Evolutionary conservation across 108 stramenopile species (phyloP).

Genomic region (Nannochloropsis granulata): DNA sequence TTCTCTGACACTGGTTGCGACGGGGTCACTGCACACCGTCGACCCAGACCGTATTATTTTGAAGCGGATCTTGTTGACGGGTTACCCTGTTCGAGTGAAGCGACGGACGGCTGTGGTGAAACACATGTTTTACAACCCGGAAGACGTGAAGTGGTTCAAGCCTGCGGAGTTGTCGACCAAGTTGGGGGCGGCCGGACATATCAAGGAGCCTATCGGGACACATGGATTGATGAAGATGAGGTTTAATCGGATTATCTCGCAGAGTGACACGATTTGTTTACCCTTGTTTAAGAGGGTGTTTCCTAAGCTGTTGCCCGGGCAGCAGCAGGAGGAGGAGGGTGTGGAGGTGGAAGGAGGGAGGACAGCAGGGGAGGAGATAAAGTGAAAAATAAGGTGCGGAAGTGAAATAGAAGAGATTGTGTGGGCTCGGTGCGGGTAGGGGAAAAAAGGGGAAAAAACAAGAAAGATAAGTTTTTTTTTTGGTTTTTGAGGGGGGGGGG

Average conservation of each 20-base stretch:
- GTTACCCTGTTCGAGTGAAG: constrained; percentile 80
- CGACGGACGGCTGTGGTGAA: constrained; percentile 90
- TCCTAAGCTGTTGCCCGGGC: constrained; percentile 65
- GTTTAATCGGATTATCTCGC: constrained; percentile 88
- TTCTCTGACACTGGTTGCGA: constrained; percentile 50
- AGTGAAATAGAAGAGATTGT: background rate
- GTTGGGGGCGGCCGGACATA: constrained; percentile 89
- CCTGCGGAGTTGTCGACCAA: constrained; percentile 87
- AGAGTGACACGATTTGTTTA: constrained; percentile 94
- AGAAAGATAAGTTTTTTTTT: background rate
- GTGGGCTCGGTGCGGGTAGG: too few relatives aligned
- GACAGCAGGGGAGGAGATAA: background rate
- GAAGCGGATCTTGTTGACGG: constrained; percentile 89
- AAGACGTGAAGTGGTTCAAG: constrained; percentile 94
- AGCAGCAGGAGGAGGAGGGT: background rate
- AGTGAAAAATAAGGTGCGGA: background rate
- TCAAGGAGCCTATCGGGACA: constrained; percentile 83
- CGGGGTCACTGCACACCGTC: constrained; percentile 73
- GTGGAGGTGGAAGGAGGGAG: background rate
- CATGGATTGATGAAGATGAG: constrained; percentile 98
- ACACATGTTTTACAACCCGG: constrained; percentile 96
- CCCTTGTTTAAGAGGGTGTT: constrained; percentile 92
- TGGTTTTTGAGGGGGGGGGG: too few relatives aligned
- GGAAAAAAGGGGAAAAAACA: too few relatives aligned
- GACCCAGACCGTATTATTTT: constrained; percentile 92